phyloP scores from a whole-genome alignment of 1,139 yeast species.

The Sporopachydermia cereana region DNA sequence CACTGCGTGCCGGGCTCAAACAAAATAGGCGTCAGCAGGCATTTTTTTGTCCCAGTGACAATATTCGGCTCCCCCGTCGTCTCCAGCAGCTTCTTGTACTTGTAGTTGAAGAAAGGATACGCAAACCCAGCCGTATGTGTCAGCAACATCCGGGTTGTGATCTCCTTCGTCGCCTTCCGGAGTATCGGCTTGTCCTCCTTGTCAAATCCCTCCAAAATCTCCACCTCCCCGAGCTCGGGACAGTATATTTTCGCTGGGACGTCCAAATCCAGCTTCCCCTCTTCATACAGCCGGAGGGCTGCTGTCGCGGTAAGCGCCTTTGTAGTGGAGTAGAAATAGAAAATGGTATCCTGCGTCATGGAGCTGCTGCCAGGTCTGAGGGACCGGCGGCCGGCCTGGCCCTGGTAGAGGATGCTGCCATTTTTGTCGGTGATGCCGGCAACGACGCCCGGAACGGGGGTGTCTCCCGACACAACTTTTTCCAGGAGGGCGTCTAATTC shows the following conservation, averaged over 20 bases:
- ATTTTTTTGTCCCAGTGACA: constrained; percentile 21
- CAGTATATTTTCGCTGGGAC: constrained; percentile 28
- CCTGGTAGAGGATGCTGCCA: constrained; percentile 10
- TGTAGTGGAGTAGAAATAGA: constrained; percentile 36
- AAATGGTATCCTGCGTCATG: constrained; percentile 23
- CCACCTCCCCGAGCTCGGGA: constrained; percentile 33
- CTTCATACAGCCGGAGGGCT: constrained; percentile 33
- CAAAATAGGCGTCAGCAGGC: constrained; percentile 28
- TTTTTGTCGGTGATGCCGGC: constrained; percentile 11
- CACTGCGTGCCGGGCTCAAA: constrained; percentile 44
- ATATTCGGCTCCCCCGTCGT: constrained; percentile 19
- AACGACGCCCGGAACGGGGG: constrained; percentile 9
- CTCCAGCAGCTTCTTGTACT: constrained; percentile 14
- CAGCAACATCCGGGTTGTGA: constrained; percentile 37
- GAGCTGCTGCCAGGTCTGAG: constrained; percentile 13
- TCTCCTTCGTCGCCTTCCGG: constrained; percentile 22
- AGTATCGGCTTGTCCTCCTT: constrained; percentile 30
- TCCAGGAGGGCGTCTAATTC: constrained; percentile 8
- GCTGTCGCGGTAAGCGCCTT: constrained; percentile 39
- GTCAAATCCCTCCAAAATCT: constrained; percentile 28
- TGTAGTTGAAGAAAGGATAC: constrained; percentile 19
- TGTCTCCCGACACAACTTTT: constrained; percentile 7
- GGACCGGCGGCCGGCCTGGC: constrained; percentile 16
- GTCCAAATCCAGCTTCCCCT: constrained; percentile 33
- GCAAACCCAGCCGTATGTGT: constrained; percentile 40